Evolutionary conservation across 108 stramenopile species (phyloP).

Genomic region (Skeletonema marinoi): DNA sequence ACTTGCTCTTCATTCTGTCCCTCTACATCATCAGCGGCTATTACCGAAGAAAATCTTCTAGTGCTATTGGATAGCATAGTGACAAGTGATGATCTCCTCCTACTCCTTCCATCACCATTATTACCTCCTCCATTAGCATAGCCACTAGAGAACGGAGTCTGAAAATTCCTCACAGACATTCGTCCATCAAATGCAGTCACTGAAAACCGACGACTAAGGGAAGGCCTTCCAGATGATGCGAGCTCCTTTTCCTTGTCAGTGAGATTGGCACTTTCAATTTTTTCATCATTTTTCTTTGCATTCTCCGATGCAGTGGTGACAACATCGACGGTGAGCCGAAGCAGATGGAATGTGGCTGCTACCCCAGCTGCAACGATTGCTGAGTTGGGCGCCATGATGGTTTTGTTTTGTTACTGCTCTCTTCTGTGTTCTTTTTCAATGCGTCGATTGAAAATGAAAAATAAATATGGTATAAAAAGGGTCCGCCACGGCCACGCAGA

Average conservation of each 20-base stretch:
- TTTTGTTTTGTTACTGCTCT: not conserved
- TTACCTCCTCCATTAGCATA: too few relatives aligned
- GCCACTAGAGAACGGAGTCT: not conserved
- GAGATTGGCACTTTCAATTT: constrained; percentile 46
- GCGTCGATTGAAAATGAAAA: too few relatives aligned
- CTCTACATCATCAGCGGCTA: constrained; percentile 8
- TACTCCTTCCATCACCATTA: not conserved
- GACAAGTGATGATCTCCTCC: not conserved
- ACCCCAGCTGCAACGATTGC: constrained; percentile 45
- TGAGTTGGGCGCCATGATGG: constrained; percentile 28
- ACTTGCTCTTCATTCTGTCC: not conserved
- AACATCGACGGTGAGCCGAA: constrained; percentile 70
- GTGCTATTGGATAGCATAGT: not conserved
- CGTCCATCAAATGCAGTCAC: constrained; percentile 29
- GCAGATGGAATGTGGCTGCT: constrained; percentile 63
- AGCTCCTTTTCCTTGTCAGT: constrained; percentile 6
- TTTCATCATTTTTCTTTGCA: constrained; percentile 48
- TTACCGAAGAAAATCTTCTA: not conserved
- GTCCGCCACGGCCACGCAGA: too few relatives aligned
- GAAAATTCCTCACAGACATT: constrained; percentile 16
- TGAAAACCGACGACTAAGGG: constrained; percentile 13
- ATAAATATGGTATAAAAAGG: too few relatives aligned
- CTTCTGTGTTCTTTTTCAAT: not conserved
- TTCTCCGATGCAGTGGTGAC: constrained; percentile 55
- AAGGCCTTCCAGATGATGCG: not conserved